phyloP scores from a whole-genome alignment of 768 basidiomycete species.

The Termitomyces sp. region DNA sequence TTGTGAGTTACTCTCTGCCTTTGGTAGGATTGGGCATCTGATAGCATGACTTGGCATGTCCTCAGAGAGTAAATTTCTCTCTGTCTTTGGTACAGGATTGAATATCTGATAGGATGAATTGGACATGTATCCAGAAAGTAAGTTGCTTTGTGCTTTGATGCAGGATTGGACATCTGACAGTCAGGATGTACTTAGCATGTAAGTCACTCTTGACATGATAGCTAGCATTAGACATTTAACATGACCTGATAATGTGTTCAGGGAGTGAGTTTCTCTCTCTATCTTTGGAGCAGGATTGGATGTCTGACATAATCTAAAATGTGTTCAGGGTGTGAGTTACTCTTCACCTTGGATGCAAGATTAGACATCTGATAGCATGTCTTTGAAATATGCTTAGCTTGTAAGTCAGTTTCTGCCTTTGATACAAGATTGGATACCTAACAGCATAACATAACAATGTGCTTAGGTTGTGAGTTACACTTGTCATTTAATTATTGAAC shows the following conservation, averaged over 20 bases:
- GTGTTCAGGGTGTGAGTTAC: background rate
- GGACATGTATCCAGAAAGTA: background rate
- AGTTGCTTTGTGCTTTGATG: too few species aligned
- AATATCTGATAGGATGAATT: background rate
- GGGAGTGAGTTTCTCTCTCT: background rate
- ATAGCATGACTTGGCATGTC: too few species aligned
- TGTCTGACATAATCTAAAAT: too few species aligned
- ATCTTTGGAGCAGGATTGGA: fast-evolving
- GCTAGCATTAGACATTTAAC: too few species aligned
- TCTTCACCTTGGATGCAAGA: background rate
- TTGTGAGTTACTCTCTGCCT: too few species aligned
- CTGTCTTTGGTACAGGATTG: too few species aligned
- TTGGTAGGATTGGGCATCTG: too few species aligned
- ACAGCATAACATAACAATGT: background rate
- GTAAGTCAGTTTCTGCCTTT: background rate
- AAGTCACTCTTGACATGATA: background rate
- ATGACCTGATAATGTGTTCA: background rate
- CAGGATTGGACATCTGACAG: too few species aligned
- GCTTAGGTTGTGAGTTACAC: background rate
- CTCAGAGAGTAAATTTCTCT: too few species aligned
- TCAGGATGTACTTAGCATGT: constrained; percentile 1
- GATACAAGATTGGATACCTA: too few species aligned
- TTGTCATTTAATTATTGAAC: background rate
- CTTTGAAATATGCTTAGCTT: background rate
- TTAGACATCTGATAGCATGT: too few species aligned